Percentiles rank a stretch among this genome's conserved stretches.
phyloP scores from a whole-genome alignment of 352 stramenopile genomes.

The Globisporangium ultimum region DNA sequence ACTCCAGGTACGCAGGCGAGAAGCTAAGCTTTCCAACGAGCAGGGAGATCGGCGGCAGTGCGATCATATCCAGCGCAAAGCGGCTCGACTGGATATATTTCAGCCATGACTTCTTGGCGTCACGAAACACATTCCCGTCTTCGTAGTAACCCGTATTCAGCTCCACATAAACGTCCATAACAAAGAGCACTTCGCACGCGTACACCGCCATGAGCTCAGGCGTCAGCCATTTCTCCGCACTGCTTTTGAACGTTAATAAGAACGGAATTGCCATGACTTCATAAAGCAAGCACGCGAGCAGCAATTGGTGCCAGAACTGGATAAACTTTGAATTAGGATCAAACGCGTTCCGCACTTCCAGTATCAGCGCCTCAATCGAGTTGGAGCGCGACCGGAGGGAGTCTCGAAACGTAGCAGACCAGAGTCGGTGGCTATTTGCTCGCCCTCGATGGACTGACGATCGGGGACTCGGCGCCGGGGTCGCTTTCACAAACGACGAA shows the following conservation, averaged over 20 bases:
- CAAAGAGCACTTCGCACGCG: slow-evolving; percentile 52
- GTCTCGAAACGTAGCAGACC: slow-evolving; percentile 15
- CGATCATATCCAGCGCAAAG: slow-evolving; percentile 47
- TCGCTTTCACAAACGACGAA: background rate
- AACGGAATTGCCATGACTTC: slow-evolving; percentile 53
- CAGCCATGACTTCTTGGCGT: slow-evolving; percentile 37
- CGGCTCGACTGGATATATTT: slow-evolving; percentile 54
- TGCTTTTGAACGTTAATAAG: slow-evolving; percentile 36
- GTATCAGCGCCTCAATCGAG: slow-evolving; percentile 47
- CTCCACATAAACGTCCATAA: slow-evolving; percentile 54
- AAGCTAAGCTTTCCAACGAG: slow-evolving; percentile 14
- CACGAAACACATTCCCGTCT: slow-evolving; percentile 48
- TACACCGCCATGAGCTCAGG: slow-evolving; percentile 39
- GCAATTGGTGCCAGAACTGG: slow-evolving; percentile 53
- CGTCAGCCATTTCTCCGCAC: slow-evolving; percentile 14
- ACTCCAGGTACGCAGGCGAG: slow-evolving; percentile 44
- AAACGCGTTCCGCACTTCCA: slow-evolving; percentile 49
- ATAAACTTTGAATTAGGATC: slow-evolving; percentile 54
- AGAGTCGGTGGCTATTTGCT: slow-evolving; percentile 5
- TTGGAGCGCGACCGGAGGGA: slow-evolving; percentile 34
- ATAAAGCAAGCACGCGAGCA: slow-evolving; percentile 51
- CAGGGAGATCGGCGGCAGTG: slow-evolving; percentile 42
- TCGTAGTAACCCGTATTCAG: slow-evolving; percentile 74
- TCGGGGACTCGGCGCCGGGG: background rate
- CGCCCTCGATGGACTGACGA: slow-evolving; percentile 5